Percentiles rank a stretch among this genome's conserved stretches.
Evolutionary conservation across 352 stramenopile genomes (phyloP).

Genomic region (Phytophthora cajani): DNA sequence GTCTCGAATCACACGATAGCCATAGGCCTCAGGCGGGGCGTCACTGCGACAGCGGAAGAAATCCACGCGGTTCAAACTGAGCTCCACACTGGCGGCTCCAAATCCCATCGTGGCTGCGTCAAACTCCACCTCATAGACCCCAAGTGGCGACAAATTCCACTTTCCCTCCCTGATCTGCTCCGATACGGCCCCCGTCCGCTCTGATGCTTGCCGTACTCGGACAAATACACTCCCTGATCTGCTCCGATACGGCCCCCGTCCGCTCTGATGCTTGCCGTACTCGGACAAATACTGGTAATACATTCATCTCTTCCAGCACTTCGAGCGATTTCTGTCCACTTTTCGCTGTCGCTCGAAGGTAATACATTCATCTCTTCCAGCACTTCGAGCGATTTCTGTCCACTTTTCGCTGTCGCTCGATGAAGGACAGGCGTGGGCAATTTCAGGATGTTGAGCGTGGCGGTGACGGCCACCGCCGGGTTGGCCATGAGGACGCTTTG

Average conservation of each 20-base stretch:
- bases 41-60: slow-evolving; percentile 58
- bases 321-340: slow-evolving; percentile 11
- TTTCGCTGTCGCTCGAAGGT: slow-evolving; percentile 21
- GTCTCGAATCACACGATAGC: slow-evolving; percentile 62
- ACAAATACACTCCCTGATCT: slow-evolving; percentile 71
- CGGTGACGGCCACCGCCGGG: slow-evolving; percentile 44
- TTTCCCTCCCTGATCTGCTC: slow-evolving; percentile 53
- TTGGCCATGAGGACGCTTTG: slow-evolving; percentile 65
- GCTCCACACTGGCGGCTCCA: slow-evolving; percentile 49
- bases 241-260: slow-evolving; percentile 57
- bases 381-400: slow-evolving; percentile 10
- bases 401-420: slow-evolving; percentile 10
- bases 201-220: slow-evolving; percentile 55
- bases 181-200: slow-evolving; percentile 56
- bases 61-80: slow-evolving; percentile 62
- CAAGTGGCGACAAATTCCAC: slow-evolving; percentile 64
- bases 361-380: slow-evolving; percentile 54
- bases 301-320: slow-evolving; percentile 47
- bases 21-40: slow-evolving; percentile 38
- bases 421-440: slow-evolving; percentile 31
- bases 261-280: slow-evolving; percentile 60
- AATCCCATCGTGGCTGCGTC: slow-evolving; percentile 63
- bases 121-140: slow-evolving; percentile 71
- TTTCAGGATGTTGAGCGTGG: slow-evolving; percentile 68
- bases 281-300: slow-evolving; percentile 61